A percentile compares a stretch with the other conserved stretches of the same genome.
phyloP scores from a whole-genome alignment of 352 stramenopile genomes.

The Globisporangium sylvaticum region DNA sequence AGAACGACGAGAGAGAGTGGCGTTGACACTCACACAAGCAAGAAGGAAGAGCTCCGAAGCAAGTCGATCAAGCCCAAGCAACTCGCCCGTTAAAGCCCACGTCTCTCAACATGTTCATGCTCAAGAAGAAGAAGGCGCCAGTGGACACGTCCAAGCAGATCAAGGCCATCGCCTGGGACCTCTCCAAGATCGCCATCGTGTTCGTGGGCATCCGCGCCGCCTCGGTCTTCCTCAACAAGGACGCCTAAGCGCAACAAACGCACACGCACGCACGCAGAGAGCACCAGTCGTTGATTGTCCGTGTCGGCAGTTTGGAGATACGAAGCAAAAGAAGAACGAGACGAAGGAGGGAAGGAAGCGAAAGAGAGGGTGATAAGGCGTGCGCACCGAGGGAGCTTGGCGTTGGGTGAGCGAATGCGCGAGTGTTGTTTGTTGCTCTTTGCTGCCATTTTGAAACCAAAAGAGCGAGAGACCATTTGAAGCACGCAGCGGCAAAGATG shows the following conservation, averaged over 20 bases:
- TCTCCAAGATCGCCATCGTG: constrained; percentile 70
- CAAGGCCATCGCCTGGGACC: constrained; percentile 68
- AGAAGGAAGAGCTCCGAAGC: constrained; percentile 3
- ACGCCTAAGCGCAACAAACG: constrained; percentile 29
- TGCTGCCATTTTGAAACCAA: no score
- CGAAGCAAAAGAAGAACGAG: not conserved
- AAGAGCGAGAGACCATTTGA: no score
- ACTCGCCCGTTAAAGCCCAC: not conserved
- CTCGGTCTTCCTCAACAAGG: constrained; percentile 67
- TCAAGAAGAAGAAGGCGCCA: constrained; percentile 87
- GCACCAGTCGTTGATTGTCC: not conserved
- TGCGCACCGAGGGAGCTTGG: not conserved
- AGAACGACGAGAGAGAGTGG: not conserved
- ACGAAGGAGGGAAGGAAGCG: no score
- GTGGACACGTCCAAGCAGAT: constrained; percentile 74
- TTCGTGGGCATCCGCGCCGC: constrained; percentile 73
- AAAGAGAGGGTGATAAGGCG: not conserved
- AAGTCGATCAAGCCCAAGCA: not conserved
- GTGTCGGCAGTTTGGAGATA: not conserved
- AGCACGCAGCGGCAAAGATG: no score
- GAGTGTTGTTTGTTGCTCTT: no score
- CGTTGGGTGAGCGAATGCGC: not conserved
- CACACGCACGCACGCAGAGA: no score
- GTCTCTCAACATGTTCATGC: constrained; percentile 64
- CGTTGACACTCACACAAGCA: not conserved